A percentile compares a stretch with the other conserved stretches of the same genome.
Conservation (phyloP, 805 yeast species). For the Starmerella apis region DNA sequence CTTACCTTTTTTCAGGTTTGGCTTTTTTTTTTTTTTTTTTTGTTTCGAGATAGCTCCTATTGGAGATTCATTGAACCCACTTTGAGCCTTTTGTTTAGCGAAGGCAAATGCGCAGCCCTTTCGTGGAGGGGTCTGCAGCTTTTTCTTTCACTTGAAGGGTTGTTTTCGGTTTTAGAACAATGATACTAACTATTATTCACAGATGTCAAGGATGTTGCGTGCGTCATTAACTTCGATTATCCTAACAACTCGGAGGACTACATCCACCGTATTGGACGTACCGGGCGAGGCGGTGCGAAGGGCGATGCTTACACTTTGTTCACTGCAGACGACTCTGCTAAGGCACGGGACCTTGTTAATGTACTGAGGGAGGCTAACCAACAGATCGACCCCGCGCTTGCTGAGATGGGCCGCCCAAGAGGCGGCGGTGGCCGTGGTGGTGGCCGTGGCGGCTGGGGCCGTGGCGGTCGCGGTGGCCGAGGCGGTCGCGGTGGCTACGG, state of each 20-base stretch:
- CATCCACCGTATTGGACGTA: slow-evolving; percentile 97
- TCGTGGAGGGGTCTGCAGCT: background rate
- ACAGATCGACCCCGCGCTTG: slow-evolving; percentile 68
- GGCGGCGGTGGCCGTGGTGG: slow-evolving; percentile 46
- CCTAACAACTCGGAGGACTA: slow-evolving; percentile 98
- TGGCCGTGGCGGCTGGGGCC: slow-evolving; percentile 33
- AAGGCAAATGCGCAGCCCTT: background rate
- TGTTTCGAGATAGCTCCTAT: background rate
- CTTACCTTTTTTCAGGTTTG: background rate
- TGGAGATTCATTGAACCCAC: background rate
- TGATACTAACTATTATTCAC: slow-evolving; percentile 30
- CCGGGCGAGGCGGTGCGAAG: slow-evolving; percentile 95
- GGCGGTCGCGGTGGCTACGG: slow-evolving; percentile 16
- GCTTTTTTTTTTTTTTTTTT: slow-evolving; percentile 1
- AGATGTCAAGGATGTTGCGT: slow-evolving; percentile 95
- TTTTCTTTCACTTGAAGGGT: background rate
- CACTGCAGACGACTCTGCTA: slow-evolving; percentile 74
- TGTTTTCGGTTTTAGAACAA: slow-evolving; percentile 1
- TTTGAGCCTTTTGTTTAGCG: background rate
- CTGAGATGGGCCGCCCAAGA: slow-evolving; percentile 62
- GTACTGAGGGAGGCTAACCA: slow-evolving; percentile 95
- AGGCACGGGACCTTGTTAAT: slow-evolving; percentile 81
- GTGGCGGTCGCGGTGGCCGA: slow-evolving; percentile 16
- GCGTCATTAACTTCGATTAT: slow-evolving; percentile 91
- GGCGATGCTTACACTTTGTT: slow-evolving; percentile 95